Conservation (phyloP, 306 rosid species). For the Cicer chorassanicum region DNA sequence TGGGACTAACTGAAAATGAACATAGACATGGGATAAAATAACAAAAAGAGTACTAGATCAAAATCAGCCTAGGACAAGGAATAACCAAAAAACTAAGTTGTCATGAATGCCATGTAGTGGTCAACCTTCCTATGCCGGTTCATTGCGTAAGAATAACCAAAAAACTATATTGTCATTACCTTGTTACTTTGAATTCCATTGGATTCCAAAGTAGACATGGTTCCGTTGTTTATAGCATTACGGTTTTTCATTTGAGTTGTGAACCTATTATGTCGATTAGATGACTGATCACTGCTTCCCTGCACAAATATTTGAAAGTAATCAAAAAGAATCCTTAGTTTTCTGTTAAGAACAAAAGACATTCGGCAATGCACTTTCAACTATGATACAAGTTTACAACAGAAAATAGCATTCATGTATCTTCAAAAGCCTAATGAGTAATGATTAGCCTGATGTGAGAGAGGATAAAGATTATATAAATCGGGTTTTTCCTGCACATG, state of each 20-base stretch:
- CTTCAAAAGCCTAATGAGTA: slow-evolving; percentile 16
- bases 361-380: slow-evolving; percentile 14
- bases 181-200: slow-evolving; percentile 55
- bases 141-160: slow-evolving; percentile 36
- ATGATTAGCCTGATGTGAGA: not conserved
- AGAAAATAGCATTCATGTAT: slow-evolving; percentile 7
- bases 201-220: slow-evolving; percentile 53
- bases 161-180: slow-evolving; percentile 61
- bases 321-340: slow-evolving; percentile 25
- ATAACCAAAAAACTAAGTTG: slow-evolving; percentile 3
- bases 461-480: not conserved
- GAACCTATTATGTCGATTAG: slow-evolving; percentile 61
- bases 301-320: slow-evolving; percentile 47
- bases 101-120: slow-evolving; percentile 17
- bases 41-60: slow-evolving; percentile 15
- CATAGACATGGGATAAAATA: not conserved
- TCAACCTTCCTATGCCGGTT: slow-evolving; percentile 33
- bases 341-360: slow-evolving; percentile 12
- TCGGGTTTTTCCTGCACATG: not conserved
- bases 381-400: not conserved
- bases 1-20: slow-evolving; percentile 16
- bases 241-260: slow-evolving; percentile 62
- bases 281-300: slow-evolving; percentile 73
- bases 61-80: not conserved
- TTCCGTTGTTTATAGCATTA: slow-evolving; percentile 63